phyloP scores from a whole-genome alignment of 495 filamentous ascomycete species.

The Aspergillus panamensis region DNA sequence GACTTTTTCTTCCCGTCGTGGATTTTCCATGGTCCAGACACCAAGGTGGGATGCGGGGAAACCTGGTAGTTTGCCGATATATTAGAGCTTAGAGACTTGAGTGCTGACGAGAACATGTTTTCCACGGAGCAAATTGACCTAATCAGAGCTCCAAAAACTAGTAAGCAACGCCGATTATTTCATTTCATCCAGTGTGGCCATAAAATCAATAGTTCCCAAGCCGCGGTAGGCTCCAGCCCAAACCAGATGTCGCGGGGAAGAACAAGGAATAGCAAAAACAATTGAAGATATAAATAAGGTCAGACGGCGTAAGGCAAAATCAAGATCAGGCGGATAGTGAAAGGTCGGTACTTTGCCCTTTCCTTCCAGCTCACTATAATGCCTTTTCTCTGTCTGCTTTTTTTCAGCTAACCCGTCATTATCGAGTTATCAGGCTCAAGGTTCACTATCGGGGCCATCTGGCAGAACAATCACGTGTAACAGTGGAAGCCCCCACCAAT shows the following conservation, averaged over 20 bases:
- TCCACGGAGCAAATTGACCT: not conserved
- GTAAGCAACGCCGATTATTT: constrained; percentile 5
- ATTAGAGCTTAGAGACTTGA: constrained; percentile 90
- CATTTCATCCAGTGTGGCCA: constrained; percentile 11
- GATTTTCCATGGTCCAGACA: constrained; percentile 93
- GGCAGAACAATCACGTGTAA: no score
- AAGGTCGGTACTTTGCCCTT: not conserved
- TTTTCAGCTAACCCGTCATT: no score
- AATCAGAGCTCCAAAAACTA: not conserved
- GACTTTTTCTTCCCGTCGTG: constrained; percentile 96
- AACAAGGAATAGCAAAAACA: constrained; percentile 2
- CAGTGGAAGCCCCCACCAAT: not conserved
- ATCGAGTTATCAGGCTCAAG: no score
- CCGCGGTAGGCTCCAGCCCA: constrained; percentile 7
- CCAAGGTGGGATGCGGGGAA: constrained; percentile 61
- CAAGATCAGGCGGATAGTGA: not conserved
- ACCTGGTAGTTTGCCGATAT: constrained; percentile 88
- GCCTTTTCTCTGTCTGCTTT: no score
- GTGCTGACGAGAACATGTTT: constrained; percentile 80
- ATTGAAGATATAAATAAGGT: not conserved
- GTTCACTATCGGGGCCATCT: no score
- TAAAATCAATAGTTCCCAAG: constrained; percentile 4
- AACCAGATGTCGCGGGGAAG: constrained; percentile 4
- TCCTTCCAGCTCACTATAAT: no score
- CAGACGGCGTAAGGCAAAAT: not conserved